Percentiles rank a stretch among this genome's conserved stretches.
These are phyloP conservation scores for Beauveria australis DNA, from an alignment of 2,329 filamentous ascomycete genomes.

Conservation along the genomic window DNA sequence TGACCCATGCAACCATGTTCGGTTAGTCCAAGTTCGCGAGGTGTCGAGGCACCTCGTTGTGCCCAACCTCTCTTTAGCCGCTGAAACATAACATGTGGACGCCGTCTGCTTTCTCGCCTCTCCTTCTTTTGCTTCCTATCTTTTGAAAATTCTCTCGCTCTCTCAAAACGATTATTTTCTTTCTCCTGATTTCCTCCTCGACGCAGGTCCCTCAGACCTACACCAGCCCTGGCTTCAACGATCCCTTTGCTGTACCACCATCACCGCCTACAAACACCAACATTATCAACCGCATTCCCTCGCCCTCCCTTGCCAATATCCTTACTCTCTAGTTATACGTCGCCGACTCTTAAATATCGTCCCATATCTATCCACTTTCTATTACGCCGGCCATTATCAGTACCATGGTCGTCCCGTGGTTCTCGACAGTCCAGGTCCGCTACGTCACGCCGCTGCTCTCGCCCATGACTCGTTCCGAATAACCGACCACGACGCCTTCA, in stretches of 20 bases:
- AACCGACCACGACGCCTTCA: neutral
- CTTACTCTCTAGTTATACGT: neutral
- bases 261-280: neutral
- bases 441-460: constrained; percentile 5
- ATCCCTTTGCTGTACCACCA: neutral
- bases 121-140: neutral
- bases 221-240: neutral
- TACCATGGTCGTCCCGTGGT: constrained; percentile 6
- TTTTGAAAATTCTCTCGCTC: neutral
- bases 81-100: constrained; percentile 6
- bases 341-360: neutral
- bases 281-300: constrained; percentile 1
- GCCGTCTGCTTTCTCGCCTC: neutral
- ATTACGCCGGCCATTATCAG: neutral
- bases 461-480: neutral
- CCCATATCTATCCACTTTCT: neutral
- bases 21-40: neutral
- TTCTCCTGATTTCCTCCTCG: neutral
- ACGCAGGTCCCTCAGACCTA: neutral
- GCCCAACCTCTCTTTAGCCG: neutral
- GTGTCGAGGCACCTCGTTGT: neutral
- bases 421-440: neutral
- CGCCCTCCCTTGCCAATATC: neutral
- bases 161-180: neutral
- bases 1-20: neutral